Conservation (phyloP, 2,329 filamentous ascomycete species). For the Aspergillus unguis region DNA sequence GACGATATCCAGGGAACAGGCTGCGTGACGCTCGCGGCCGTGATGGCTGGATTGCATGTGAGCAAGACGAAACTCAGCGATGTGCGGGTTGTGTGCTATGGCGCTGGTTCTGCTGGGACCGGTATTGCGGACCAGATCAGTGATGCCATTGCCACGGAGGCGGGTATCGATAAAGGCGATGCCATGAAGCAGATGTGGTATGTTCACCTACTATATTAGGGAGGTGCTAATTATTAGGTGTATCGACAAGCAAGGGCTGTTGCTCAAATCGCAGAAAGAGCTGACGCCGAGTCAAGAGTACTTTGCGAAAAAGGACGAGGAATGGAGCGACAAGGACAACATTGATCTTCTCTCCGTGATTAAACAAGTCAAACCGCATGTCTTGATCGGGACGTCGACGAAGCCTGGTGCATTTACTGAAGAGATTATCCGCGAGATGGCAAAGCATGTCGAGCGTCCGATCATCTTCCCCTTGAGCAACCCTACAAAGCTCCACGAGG, state of each 20-base stretch:
- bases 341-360: constrained; percentile 65
- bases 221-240: constrained; percentile 51
- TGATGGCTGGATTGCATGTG: constrained; percentile 72
- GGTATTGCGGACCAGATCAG: constrained; percentile 83
- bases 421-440: constrained; percentile 72
- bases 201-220: background rate
- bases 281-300: constrained; percentile 64
- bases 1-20: constrained; percentile 89
- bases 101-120: constrained; percentile 75
- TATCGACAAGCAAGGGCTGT: constrained; percentile 75
- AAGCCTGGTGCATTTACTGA: constrained; percentile 72
- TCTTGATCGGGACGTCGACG: constrained; percentile 81
- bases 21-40: constrained; percentile 78
- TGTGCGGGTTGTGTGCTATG: constrained; percentile 70
- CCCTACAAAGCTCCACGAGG: constrained; percentile 79
- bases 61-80: constrained; percentile 64
- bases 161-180: constrained; percentile 65
- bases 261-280: constrained; percentile 61
- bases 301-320: constrained; percentile 62
- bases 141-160: constrained; percentile 71
- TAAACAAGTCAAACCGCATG: constrained; percentile 69
- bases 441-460: constrained; percentile 67
- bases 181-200: constrained; percentile 76
- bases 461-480: constrained; percentile 80
- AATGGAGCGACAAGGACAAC: constrained; percentile 59